A percentile compares a stretch with the other conserved stretches of the same genome.
phyloP scores from a whole-genome alignment of 495 filamentous ascomycete species.

The Penicillium robsamsonii region DNA sequence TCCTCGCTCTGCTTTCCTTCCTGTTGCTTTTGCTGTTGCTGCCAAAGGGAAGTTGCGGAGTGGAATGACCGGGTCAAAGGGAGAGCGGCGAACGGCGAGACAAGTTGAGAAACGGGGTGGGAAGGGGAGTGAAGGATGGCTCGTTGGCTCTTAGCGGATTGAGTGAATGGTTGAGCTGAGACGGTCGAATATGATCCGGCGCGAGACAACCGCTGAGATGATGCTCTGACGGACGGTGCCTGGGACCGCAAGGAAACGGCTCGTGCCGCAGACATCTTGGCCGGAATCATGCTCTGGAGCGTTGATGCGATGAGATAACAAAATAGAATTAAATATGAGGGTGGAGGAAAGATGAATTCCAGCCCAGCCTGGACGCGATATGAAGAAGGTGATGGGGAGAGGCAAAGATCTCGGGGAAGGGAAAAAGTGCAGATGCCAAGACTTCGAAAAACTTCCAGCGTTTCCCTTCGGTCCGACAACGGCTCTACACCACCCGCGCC shows the following conservation, averaged over 20 bases:
- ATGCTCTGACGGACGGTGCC: conserved; percentile 37
- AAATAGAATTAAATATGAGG: conserved; percentile 11
- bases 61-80: conserved; percentile 46
- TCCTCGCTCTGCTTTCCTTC: conserved; percentile 44
- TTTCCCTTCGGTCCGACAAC: conserved; percentile 37
- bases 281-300: conserved; percentile 42
- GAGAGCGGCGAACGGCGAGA: conserved; percentile 41
- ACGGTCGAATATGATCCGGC: conserved; percentile 31
- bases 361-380: conserved; percentile 29
- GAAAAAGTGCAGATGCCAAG: conserved; percentile 50
- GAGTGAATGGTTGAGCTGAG: conserved; percentile 15
- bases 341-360: conserved; percentile 15
- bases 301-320: not conserved
- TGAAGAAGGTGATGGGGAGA: conserved; percentile 28
- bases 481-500: conserved; percentile 17
- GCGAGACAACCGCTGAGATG: conserved; percentile 60
- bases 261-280: conserved; percentile 43
- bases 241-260: conserved; percentile 43
- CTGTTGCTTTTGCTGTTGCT: conserved; percentile 42
- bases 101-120: conserved; percentile 34
- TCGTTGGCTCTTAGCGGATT: conserved; percentile 13
- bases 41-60: conserved; percentile 34
- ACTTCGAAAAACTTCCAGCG: conserved; percentile 47
- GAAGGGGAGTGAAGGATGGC: conserved; percentile 19
- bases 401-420: conserved; percentile 29